Evolutionary conservation across 139 green algal species (phyloP).

Genomic region (Zygnema cylindricum): DNA sequence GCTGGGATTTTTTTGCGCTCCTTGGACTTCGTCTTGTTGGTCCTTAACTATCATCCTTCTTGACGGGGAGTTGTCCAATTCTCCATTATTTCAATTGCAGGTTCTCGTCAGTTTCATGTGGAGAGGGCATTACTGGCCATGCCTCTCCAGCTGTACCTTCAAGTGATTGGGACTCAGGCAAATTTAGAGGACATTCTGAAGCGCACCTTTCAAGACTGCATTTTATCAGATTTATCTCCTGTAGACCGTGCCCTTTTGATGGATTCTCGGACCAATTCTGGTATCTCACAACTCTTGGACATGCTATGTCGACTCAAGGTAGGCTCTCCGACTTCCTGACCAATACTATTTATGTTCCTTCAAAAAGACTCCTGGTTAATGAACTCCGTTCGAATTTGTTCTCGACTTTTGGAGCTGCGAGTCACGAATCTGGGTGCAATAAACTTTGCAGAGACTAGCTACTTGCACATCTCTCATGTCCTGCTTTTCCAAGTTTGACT

Average conservation of each 20-base stretch:
- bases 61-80: neutral
- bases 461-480: too few relatives aligned
- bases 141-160: slow-evolving; percentile 20
- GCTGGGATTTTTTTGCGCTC: neutral
- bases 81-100: neutral
- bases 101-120: neutral
- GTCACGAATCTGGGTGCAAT: too few relatives aligned
- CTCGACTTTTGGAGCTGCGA: too few relatives aligned
- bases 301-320: slow-evolving; percentile 29
- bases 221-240: neutral
- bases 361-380: too few relatives aligned
- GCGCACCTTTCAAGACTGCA: neutral
- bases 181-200: neutral
- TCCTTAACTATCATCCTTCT: neutral
- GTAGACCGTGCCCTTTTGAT: neutral
- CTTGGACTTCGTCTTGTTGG: neutral
- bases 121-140: slow-evolving; percentile 12
- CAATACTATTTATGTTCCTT: too few relatives aligned
- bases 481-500: too few relatives aligned
- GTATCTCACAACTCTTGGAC: slow-evolving; percentile 16
- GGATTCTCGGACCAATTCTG: neutral
- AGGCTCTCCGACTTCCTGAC: too few relatives aligned
- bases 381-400: too few relatives aligned
- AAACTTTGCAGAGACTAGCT: too few relatives aligned
- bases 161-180: neutral